These are phyloP conservation scores for Pseudopyrenochaeta lycopersici DNA, from an alignment of 2,329 filamentous ascomycete genomes.

Conservation along the genomic window DNA sequence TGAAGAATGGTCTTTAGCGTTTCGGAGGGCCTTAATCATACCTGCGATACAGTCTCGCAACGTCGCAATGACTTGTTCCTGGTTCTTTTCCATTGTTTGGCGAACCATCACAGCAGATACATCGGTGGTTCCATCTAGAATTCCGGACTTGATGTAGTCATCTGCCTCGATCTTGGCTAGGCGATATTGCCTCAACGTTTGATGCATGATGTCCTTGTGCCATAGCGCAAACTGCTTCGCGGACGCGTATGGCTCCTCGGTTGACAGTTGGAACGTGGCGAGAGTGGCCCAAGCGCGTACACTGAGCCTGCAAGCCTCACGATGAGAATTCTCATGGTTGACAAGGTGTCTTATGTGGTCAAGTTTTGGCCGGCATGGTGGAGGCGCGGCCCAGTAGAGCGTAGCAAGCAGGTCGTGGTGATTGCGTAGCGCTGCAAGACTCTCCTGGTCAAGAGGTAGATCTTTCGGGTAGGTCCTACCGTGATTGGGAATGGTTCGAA, in stretches of 20 bases:
- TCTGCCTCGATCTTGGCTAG: slow-evolving; percentile 67
- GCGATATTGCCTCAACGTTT: slow-evolving; percentile 64
- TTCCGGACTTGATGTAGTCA: slow-evolving; percentile 55
- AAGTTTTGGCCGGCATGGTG: slow-evolving; percentile 61
- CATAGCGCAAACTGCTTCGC: slow-evolving; percentile 62
- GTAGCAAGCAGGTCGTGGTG: slow-evolving; percentile 69
- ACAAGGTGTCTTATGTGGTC: slow-evolving; percentile 64
- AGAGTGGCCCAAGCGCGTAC: slow-evolving; percentile 67
- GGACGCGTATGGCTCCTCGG: slow-evolving; percentile 55
- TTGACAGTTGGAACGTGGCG: slow-evolving; percentile 65
- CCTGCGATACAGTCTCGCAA: slow-evolving; percentile 62
- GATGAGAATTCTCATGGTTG: slow-evolving; percentile 65
- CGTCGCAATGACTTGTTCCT: slow-evolving; percentile 64
- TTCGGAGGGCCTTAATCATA: slow-evolving; percentile 59
- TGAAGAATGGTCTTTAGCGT: slow-evolving; percentile 51
- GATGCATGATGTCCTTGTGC: slow-evolving; percentile 63
- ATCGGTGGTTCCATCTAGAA: slow-evolving; percentile 44
- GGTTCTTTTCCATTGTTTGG: slow-evolving; percentile 64
- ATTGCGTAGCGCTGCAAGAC: slow-evolving; percentile 67
- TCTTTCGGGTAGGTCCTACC: slow-evolving; percentile 69
- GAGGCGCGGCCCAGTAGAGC: slow-evolving; percentile 66
- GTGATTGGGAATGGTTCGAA: slow-evolving; percentile 68
- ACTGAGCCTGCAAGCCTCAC: slow-evolving; percentile 67
- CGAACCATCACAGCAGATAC: slow-evolving; percentile 60
- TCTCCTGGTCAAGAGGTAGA: slow-evolving; percentile 59